A percentile compares a stretch with the other conserved stretches of the same genome.
Evolutionary conservation across 2,329 filamentous ascomycete species (phyloP).

Genomic region (Sporothrix curviconia): DNA sequence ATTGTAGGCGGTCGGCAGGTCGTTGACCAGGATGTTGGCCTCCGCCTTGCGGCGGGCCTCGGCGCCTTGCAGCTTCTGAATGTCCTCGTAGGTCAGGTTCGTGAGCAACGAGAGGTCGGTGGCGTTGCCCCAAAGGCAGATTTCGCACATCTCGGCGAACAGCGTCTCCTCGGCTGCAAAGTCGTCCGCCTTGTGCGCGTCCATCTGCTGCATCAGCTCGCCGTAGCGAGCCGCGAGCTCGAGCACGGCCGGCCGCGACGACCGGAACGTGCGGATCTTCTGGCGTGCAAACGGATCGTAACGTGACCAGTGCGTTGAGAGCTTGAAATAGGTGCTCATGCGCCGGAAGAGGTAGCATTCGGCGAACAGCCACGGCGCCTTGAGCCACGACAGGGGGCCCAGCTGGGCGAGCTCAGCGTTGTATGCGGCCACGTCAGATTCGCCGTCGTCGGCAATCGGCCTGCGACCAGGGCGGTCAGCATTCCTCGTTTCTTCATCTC

Average conservation of each 20-base stretch:
- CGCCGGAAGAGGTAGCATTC: slow-evolving; percentile 96
- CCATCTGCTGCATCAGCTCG: slow-evolving; percentile 61
- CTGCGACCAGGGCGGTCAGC: neutral
- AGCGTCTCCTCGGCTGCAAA: slow-evolving; percentile 68
- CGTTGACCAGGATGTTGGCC: slow-evolving; percentile 86
- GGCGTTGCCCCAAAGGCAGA: slow-evolving; percentile 95
- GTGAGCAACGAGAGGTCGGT: slow-evolving; percentile 90
- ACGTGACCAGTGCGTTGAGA: slow-evolving; percentile 74
- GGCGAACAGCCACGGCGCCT: slow-evolving; percentile 78
- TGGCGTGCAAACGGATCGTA: slow-evolving; percentile 88
- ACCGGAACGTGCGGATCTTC: slow-evolving; percentile 87
- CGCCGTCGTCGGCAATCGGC: slow-evolving; percentile 57
- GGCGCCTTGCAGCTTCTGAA: slow-evolving; percentile 90
- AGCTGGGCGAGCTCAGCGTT: slow-evolving; percentile 77
- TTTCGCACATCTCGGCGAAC: slow-evolving; percentile 91
- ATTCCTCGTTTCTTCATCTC: neutral
- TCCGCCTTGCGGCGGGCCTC: slow-evolving; percentile 80
- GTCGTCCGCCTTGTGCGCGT: slow-evolving; percentile 48
- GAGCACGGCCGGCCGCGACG: slow-evolving; percentile 65
- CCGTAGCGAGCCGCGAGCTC: slow-evolving; percentile 37
- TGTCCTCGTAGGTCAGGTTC: slow-evolving; percentile 86
- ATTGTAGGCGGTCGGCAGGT: slow-evolving; percentile 47
- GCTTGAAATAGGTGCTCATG: slow-evolving; percentile 69
- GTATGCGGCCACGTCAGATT: slow-evolving; percentile 69
- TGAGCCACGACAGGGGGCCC: slow-evolving; percentile 72